Evolutionary conservation across 2,329 filamentous ascomycete genomes (phyloP), one percentile per base, ranked within the genome.

Genomic region (Penicillium aurantiogriseum): DNA sequence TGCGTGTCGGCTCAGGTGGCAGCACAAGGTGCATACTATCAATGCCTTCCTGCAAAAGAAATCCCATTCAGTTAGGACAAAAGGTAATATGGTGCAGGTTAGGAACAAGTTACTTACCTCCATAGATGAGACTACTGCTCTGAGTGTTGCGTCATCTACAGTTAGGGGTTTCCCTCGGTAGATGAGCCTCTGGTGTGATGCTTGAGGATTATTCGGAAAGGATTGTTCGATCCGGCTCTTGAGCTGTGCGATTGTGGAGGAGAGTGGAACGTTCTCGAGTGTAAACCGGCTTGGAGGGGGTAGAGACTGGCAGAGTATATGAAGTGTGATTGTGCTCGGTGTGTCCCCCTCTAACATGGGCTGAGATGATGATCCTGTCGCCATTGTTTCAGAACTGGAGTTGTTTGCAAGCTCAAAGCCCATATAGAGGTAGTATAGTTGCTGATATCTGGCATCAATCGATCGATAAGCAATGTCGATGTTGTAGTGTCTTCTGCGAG

Each of bases 81-180:
- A 35, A 46, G 5, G 21, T 31, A 13, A 53, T 33, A 40, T 35
- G 15, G 44, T 15, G n/a, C 31, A 13, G 15, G 36, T 63, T 25
- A 60, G 44, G 33, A 11, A 19, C 21, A 19, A 31, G 4, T 33
- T 27, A 72, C 81, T 67, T 67, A 85, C 83, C 60, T 79, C 75
- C 33, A 79, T 74, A 17, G 77, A 71, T 40, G 81, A 80, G 59
- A 87, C 76, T 4, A 85, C 74, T 36, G 77, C 74, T 31, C 72
- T 71, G 54, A 88, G 69, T 0, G 76, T 80, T 38, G 79, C 77
- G 23, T 74, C 71, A 57, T 82, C 77, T 61, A 81, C 76, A 7
- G 77, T 67, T 7, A 87, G 75, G 29, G 81, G 78, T 55, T 80
- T 77, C 21, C 85, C 85, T 49, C 78, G 74, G 63, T 85, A 86